A percentile compares a stretch with the other conserved stretches of the same genome.
Conservation (phyloP, 2,329 filamentous ascomycete species). For the Zelopaecilomyces penicillatus region DNA sequence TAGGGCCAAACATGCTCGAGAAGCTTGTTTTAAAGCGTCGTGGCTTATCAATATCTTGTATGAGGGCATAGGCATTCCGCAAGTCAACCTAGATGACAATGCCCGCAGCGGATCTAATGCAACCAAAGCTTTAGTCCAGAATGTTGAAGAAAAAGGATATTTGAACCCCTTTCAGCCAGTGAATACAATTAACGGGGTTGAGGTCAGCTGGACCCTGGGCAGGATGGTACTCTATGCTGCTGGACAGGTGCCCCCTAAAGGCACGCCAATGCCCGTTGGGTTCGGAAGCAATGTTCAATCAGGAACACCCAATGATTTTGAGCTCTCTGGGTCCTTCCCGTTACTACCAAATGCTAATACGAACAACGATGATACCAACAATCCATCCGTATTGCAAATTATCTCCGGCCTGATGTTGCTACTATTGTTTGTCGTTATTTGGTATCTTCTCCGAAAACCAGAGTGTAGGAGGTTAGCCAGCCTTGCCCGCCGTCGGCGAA, state of each 20-base stretch:
- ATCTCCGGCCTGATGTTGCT: slow-evolving; percentile 68
- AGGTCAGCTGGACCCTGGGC: slow-evolving; percentile 94
- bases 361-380: slow-evolving; percentile 46
- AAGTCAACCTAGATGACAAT: slow-evolving; percentile 66
- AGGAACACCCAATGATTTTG: slow-evolving; percentile 67
- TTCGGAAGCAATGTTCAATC: slow-evolving; percentile 77
- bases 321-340: slow-evolving; percentile 60
- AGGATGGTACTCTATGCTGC: slow-evolving; percentile 95
- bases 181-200: slow-evolving; percentile 81
- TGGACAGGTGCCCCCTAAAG: slow-evolving; percentile 65
- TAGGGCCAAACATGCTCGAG: slow-evolving; percentile 68
- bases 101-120: slow-evolving; percentile 51
- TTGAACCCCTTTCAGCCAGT: slow-evolving; percentile 84
- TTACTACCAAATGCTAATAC: slow-evolving; percentile 21
- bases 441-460: slow-evolving; percentile 70
- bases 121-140: slow-evolving; percentile 60
- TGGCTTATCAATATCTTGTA: slow-evolving; percentile 97
- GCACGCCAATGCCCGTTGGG: slow-evolving; percentile 63
- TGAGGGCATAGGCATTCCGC: slow-evolving; percentile 88
- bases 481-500: slow-evolving; percentile 20
- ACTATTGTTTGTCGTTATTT: slow-evolving; percentile 55
- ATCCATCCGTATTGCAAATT: slow-evolving; percentile 61
- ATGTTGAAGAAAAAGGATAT: slow-evolving; percentile 66
- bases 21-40: slow-evolving; percentile 95
- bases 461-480: slow-evolving; percentile 50